These are phyloP conservation scores for Termitomyces sp. DNA, from an alignment of 768 basidiomycete genomes.

Conservation along the genomic window DNA sequence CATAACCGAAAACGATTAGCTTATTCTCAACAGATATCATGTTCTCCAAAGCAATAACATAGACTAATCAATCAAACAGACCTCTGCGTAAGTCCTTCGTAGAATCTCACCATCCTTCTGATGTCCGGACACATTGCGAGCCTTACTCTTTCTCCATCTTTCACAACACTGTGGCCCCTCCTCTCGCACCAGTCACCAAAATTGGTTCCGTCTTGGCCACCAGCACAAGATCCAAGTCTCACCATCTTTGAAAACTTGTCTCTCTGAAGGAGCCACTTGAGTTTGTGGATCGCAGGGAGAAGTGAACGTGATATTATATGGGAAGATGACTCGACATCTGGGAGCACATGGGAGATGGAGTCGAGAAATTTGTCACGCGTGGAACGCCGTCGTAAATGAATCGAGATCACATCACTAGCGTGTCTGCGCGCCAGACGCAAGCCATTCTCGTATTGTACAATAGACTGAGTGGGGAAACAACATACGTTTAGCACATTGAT, in stretches of 20 bases:
- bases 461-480: conserved; percentile 38
- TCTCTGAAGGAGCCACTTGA: conserved; percentile 67
- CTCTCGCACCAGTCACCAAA: conserved; percentile 54
- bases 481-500: conserved; percentile 2
- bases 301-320: conserved; percentile 52
- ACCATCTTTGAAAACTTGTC: conserved; percentile 57
- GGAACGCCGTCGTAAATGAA: conserved; percentile 46
- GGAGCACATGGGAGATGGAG: conserved; percentile 48
- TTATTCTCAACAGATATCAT: not conserved
- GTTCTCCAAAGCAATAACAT: not conserved
- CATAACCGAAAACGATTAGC: not conserved
- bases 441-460: conserved; percentile 59
- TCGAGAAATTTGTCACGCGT: conserved; percentile 31
- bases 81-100: conserved; percentile 34
- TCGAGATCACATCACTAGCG: conserved; percentile 44
- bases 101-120: conserved; percentile 51
- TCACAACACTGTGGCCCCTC: conserved; percentile 41
- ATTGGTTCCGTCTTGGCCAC: conserved; percentile 22
- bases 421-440: conserved; percentile 48
- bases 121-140: conserved; percentile 66
- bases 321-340: conserved; percentile 58
- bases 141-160: conserved; percentile 60
- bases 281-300: conserved; percentile 54
- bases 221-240: conserved; percentile 33
- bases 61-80: not conserved